A percentile compares a stretch with the other conserved stretches of the same genome.
These are phyloP conservation scores for Termitomyces eurrhizus DNA, from an alignment of 768 basidiomycete genomes.

Conservation along the genomic window DNA sequence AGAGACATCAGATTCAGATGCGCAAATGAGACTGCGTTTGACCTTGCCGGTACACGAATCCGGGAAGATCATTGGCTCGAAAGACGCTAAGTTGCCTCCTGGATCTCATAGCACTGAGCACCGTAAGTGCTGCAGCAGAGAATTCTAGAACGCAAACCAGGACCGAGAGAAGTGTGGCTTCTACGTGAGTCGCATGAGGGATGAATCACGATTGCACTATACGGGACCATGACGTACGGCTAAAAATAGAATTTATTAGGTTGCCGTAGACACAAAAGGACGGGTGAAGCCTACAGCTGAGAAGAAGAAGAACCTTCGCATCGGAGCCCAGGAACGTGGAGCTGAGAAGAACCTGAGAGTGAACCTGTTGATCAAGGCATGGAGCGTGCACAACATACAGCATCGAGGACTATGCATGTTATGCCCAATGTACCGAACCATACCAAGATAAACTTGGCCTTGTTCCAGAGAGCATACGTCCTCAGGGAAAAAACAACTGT, in stretches of 20 bases:
- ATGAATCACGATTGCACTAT: neutral
- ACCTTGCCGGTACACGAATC: constrained; percentile 14
- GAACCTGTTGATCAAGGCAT: neutral
- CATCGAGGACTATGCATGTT: constrained; percentile 10
- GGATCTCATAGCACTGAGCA: constrained; percentile 3
- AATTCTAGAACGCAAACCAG: constrained; percentile 12
- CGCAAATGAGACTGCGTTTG: neutral
- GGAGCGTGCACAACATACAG: neutral
- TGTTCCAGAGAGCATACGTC: constrained; percentile 18
- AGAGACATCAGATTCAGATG: neutral
- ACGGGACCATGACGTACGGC: constrained; percentile 3
- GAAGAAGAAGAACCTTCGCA: constrained; percentile 13
- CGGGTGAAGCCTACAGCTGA: constrained; percentile 5
- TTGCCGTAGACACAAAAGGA: neutral
- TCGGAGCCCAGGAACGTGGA: constrained; percentile 13
- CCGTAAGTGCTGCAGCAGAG: constrained; percentile 12
- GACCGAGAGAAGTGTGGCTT: constrained; percentile 13
- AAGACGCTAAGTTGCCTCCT: neutral
- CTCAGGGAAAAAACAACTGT: constrained; percentile 18
- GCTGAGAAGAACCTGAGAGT: neutral
- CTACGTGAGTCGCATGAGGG: neutral
- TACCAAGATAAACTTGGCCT: constrained; percentile 8
- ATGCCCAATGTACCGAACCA: constrained; percentile 14
- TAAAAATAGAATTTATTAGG: neutral
- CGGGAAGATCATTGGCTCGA: neutral